A percentile compares a stretch with the other conserved stretches of the same genome.
phyloP scores from a whole-genome alignment of 257 asterid genomes.

The Gentiana macrophylla region DNA sequence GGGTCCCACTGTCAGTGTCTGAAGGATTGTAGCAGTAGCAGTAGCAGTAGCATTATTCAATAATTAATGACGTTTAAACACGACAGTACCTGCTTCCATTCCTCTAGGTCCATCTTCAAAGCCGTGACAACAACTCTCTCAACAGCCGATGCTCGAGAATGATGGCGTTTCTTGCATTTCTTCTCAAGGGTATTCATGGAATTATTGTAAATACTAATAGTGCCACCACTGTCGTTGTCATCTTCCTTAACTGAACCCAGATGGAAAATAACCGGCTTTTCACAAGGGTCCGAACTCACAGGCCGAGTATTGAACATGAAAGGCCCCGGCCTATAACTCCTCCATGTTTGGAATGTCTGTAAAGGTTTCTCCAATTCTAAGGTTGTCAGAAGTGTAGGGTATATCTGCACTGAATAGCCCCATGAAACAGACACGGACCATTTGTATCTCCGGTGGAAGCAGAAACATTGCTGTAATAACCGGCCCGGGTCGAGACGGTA shows the following conservation, averaged over 20 bases:
- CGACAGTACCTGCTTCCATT: conserved; percentile 49
- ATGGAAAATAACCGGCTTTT: conserved; percentile 40
- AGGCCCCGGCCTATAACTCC: conserved; percentile 52
- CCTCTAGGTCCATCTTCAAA: conserved; percentile 37
- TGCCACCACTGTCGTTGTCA: conserved; percentile 9
- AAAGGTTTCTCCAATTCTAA: conserved; percentile 58
- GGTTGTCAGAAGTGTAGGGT: conserved; percentile 38
- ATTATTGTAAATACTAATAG: conserved; percentile 41
- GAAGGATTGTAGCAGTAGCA: too few species aligned
- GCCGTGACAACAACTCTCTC: conserved; percentile 40
- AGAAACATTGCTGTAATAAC: conserved; percentile 55
- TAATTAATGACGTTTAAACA: not conserved
- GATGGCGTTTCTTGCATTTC: conserved; percentile 21
- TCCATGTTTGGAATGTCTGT: conserved; percentile 73
- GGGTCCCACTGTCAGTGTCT: too few species aligned
- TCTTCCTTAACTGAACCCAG: conserved; percentile 25
- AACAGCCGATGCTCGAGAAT: conserved; percentile 25
- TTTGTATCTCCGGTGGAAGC: conserved; percentile 41
- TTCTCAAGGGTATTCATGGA: conserved; percentile 4
- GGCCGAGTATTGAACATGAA: conserved; percentile 79
- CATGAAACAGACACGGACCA: conserved; percentile 82
- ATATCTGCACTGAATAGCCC: conserved; percentile 72
- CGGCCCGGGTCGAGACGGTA: conserved; percentile 49
- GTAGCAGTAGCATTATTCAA: not conserved
- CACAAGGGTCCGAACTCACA: conserved; percentile 41